Evolutionary conservation across 2,329 filamentous ascomycete genomes (phyloP), one percentile per base, ranked within the genome.

Genomic region (Claviceps maximensis): DNA sequence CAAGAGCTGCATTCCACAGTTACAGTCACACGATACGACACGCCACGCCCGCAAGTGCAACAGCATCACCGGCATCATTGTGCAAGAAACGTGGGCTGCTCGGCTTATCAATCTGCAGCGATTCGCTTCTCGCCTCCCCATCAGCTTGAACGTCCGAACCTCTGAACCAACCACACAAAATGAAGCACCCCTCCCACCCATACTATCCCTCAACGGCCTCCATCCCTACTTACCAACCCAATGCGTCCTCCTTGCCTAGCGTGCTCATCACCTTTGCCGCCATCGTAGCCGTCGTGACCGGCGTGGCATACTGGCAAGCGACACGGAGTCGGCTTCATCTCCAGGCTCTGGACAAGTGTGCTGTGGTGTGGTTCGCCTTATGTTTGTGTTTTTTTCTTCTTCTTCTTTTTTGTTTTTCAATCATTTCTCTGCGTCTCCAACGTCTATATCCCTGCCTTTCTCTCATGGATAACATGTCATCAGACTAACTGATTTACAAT

Each of bases 361-460:
- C 71, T 7, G 68, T 75, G 4, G 67, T 67, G 15, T 82, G 79
- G 79, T 82, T 81, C 59, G 66, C 74, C 1, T 57, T 79, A 46
- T 80, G 78, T 80, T 59, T 62, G 76, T 48, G 76, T 48, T 38
- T 47, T 29, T 23, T 27, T n/a, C 10, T 45, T 45, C 21, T 45
- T 45, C 2, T 15, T 13, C 10, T 29, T 4, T 27, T 7, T 3
- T n/a, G 2, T 40, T 40, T 40, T 42, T n/a, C n/a, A n/a, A n/a
- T n/a, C n/a, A n/a, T n/a, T n/a, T n/a, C n/a, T n/a, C n/a, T n/a
- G n/a, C 36, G 5, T n/a, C 15, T 8, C 10, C 36, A 38, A 38
- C 4, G 33, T 23, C 40, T 27, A 27, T 45, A 29, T 29, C 21
- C 21, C 13, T 45, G 19, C 23, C 21, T 5, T 19, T 7, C 19